Conservation (phyloP, 179 eudicot species). For the Actinidia arguta region DNA sequence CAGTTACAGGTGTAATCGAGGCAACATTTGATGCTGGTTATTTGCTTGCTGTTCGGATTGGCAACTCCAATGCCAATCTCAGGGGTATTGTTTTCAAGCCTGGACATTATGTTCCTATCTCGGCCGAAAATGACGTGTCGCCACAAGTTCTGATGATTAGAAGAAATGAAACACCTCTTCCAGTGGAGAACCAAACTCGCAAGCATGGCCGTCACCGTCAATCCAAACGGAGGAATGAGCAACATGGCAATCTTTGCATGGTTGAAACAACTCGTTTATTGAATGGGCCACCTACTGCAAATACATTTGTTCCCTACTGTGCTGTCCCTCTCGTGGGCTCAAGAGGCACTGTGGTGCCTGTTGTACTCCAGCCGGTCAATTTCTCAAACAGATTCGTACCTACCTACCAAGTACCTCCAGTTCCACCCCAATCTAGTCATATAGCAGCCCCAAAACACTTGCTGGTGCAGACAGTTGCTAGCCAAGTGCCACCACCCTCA, state of each 20-base stretch:
- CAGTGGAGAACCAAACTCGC: conserved; percentile 40
- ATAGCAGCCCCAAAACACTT: conserved; percentile 46
- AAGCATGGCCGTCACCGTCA: conserved; percentile 40
- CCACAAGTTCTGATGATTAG: conserved; percentile 76
- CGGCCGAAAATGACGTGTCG: conserved; percentile 80
- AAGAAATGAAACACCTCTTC: conserved; percentile 68
- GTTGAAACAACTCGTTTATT: conserved; percentile 24
- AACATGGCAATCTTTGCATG: conserved; percentile 18
- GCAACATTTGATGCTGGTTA: conserved; percentile 83
- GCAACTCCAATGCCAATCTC: conserved; percentile 62
- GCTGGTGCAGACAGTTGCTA: conserved; percentile 30
- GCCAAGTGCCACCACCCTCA: conserved; percentile 9
- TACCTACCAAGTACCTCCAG: conserved; percentile 44
- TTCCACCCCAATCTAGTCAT: conserved; percentile 53
- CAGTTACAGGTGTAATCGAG: conserved; percentile 83
- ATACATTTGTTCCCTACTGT: conserved; percentile 14
- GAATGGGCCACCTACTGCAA: conserved; percentile 43
- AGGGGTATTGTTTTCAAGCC: conserved; percentile 96
- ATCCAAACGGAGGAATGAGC: conserved; percentile 43
- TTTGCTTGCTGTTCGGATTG: conserved; percentile 74
- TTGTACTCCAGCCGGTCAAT: conserved; percentile 62
- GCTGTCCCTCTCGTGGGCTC: conserved; percentile 45
- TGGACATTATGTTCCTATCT: conserved; percentile 78
- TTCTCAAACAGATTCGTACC: conserved; percentile 49
- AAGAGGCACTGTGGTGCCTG: conserved; percentile 81